Percentiles rank a stretch among this genome's conserved stretches.
These are phyloP conservation scores for Phytophthora foliorum DNA, from an alignment of 352 stramenopile genomes.

Conservation along the genomic window DNA sequence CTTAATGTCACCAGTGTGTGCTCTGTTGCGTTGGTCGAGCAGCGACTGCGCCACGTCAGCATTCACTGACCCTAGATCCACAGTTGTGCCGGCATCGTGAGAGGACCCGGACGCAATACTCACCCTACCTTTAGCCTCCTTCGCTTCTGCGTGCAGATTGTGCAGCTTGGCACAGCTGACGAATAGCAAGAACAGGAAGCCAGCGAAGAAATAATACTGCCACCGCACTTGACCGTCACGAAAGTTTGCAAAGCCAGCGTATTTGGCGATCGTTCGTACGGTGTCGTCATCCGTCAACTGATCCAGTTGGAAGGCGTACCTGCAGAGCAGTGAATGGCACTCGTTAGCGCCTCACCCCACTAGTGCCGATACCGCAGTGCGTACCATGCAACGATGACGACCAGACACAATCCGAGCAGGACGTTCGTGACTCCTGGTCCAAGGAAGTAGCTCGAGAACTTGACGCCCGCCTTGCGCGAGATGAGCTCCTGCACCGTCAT, in stretches of 20 bases:
- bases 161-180: constrained; percentile 70
- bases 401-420: constrained; percentile 55
- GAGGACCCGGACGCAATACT: constrained; percentile 25
- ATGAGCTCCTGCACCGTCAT: constrained; percentile 70
- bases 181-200: constrained; percentile 68
- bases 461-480: constrained; percentile 30
- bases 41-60: constrained; percentile 40
- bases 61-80: constrained; percentile 40
- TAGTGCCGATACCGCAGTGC: neutral
- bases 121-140: constrained; percentile 10
- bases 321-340: constrained; percentile 21
- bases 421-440: constrained; percentile 46
- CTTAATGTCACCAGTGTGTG: constrained; percentile 48
- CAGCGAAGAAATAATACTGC: constrained; percentile 79
- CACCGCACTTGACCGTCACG: constrained; percentile 47
- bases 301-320: constrained; percentile 65
- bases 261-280: constrained; percentile 51
- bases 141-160: constrained; percentile 55
- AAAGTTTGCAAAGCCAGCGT: constrained; percentile 74
- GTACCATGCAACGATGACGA: constrained; percentile 63
- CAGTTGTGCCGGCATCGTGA: constrained; percentile 21
- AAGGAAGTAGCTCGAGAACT: constrained; percentile 59
- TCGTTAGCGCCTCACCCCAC: neutral
- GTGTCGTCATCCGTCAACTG: constrained; percentile 46
- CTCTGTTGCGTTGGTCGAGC: constrained; percentile 38